Base-by-base conservation (phyloP, 768 basidiomycete genomes). In the Pisolithus marmoratus region DNA sequence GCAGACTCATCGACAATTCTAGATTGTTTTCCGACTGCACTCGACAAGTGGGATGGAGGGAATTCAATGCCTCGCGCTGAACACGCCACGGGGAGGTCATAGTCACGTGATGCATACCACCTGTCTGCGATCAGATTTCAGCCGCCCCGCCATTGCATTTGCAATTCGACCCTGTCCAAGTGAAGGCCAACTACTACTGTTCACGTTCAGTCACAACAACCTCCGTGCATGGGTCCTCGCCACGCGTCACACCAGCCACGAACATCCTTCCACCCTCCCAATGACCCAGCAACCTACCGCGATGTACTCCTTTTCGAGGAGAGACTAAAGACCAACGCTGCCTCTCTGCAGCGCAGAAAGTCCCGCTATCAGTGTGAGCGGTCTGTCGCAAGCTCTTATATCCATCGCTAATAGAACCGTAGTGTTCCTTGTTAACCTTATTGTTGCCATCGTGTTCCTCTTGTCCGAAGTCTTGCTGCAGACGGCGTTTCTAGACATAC, bases 301-400 rank as follows among this genome's bases (percentile, higher is more conserved):
- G 95, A 99, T 65, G 73, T 99, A 14, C 78, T 97, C 22, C 73
- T 92, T 42, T 97, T 98, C 54, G 95, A 99, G 71, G 94, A 97
- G 65, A 79, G 95, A n/a, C 81, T 99, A 53, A 96, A 96, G 73
- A 87, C 88, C 19, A 97, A 88, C 63, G 92, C 91, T 5, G 80
- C 85, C n/a, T 80, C 77, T 54, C 74, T 94, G 15, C 85, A 87
- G 60, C 78, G 80, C 26, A 75, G 91, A 51, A 94, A 94, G 68
- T 77, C 82, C 24, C 79, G 88, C 53, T 94, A 94, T 69, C 87
- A 92, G 72, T 64, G 90, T 92, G 63, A 59, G 82, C 77, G 57
- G 23, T 27, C 52, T 27, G 31, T 46, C 37, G 49, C 36, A 38
- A 36, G 37, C 20, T 36, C 62, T 60, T 52, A 56, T 37, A 61